These are phyloP conservation scores for Eimeria mitis DNA, from an alignment of 169 alveolate genomes.

Conservation along the genomic window DNA sequence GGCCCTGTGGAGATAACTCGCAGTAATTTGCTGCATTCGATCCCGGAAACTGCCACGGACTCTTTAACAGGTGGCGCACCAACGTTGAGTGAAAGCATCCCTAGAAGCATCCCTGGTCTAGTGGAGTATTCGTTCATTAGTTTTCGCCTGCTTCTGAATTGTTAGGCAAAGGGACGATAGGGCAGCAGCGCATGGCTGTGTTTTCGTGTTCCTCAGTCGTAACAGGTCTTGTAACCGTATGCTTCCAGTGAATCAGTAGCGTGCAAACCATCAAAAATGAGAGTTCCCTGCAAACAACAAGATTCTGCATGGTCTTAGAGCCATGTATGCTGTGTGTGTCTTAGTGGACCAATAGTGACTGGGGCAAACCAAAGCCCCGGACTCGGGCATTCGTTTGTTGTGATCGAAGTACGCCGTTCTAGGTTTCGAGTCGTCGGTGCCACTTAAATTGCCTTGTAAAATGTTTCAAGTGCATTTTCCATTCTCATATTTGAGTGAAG, in stretches of 20 bases:
- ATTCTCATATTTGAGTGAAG: neutral
- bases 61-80: neutral
- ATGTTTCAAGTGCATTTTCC: neutral
- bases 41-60: neutral
- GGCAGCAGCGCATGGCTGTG: neutral
- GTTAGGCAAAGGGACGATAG: neutral
- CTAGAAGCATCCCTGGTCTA: neutral
- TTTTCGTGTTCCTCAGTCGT: neutral
- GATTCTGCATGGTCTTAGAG: neutral
- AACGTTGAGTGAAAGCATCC: no score
- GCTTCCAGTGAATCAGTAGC: neutral
- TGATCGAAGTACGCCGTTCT: neutral
- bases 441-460: neutral
- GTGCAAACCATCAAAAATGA: neutral
- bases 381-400: neutral
- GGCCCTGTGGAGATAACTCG: neutral
- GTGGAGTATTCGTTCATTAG: neutral
- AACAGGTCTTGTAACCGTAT: neutral
- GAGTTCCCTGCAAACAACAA: neutral
- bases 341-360: neutral
- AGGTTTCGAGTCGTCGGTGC: neutral
- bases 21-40: neutral
- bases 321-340: neutral
- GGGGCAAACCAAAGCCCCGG: neutral
- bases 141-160: neutral